Percentiles rank a stretch among this genome's conserved stretches.
phyloP scores from a whole-genome alignment of 2,329 filamentous ascomycete species.

The Ophiosphaerella herpotricha region DNA sequence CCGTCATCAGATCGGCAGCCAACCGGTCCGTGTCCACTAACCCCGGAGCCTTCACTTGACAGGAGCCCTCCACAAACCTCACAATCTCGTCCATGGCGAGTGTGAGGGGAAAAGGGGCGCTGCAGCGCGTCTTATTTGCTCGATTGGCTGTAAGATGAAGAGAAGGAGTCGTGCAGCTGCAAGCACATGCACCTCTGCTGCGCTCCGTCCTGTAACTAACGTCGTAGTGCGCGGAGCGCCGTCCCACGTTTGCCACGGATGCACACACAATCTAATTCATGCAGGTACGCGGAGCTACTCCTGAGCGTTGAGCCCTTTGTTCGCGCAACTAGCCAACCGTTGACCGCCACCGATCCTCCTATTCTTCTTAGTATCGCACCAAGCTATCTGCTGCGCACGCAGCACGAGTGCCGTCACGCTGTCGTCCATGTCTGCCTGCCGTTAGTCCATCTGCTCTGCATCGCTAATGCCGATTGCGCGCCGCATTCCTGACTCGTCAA shows the following conservation, averaged over 20 bases:
- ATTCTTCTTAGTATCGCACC: too few relatives aligned
- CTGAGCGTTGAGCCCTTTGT: conserved; percentile 8
- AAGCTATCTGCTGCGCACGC: too few relatives aligned
- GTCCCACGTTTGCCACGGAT: conserved; percentile 12
- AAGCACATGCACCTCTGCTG: conserved; percentile 7
- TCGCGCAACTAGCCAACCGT: too few relatives aligned
- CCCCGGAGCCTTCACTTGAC: conserved; percentile 5
- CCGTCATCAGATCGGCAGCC: conserved; percentile 4
- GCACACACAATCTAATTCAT: conserved; percentile 12
- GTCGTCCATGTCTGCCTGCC: background rate
- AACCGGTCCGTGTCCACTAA: background rate
- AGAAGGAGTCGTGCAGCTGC: conserved; percentile 5
- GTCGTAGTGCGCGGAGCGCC: background rate
- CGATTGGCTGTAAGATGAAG: conserved; percentile 7
- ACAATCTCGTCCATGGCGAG: conserved; percentile 9
- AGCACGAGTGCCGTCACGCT: too few relatives aligned
- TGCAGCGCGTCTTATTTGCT: conserved; percentile 7
- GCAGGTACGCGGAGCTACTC: conserved; percentile 29
- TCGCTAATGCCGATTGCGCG: too few relatives aligned
- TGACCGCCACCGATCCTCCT: too few relatives aligned
- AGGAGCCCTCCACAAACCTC: conserved; percentile 1
- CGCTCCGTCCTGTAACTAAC: conserved; percentile 6
- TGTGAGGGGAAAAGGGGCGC: conserved; percentile 3
- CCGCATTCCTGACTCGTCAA: too few relatives aligned
- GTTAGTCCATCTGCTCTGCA: background rate